A percentile compares a stretch with the other conserved stretches of the same genome.
These are phyloP conservation scores for Ajuga chamaepitys DNA, from an alignment of 257 asterid genomes.

Conservation along the genomic window DNA sequence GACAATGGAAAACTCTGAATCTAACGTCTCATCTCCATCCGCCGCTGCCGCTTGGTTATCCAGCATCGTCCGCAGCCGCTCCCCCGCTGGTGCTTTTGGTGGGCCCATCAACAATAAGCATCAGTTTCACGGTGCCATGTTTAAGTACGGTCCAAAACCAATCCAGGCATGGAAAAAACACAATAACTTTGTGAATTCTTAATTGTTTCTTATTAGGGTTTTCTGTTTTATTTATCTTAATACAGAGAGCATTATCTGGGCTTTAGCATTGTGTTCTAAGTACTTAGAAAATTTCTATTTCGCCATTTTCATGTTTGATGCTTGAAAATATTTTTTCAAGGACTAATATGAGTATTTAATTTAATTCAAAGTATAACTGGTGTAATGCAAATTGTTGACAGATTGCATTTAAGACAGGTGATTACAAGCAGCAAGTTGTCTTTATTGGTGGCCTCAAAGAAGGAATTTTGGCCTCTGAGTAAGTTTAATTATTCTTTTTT, in stretches of 20 bases:
- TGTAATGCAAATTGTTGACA: constrained; percentile 15
- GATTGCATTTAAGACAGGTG: constrained; percentile 93
- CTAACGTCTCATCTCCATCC: constrained; percentile 49
- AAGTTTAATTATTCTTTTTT: constrained; percentile 23
- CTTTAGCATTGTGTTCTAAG: too few species aligned
- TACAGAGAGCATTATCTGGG: too few species aligned
- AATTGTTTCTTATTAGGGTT: neutral
- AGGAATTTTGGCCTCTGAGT: constrained; percentile 92
- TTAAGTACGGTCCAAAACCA: constrained; percentile 76
- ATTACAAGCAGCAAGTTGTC: constrained; percentile 75
- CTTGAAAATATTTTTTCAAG: neutral
- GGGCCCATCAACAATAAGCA: constrained; percentile 56
- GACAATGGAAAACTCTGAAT: constrained; percentile 25
- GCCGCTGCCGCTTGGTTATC: constrained; percentile 59
- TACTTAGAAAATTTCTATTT: too few species aligned
- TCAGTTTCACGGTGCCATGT: constrained; percentile 71
- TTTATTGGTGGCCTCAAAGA: constrained; percentile 85
- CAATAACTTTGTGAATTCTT: neutral
- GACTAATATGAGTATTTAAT: neutral
- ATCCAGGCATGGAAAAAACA: constrained; percentile 47
- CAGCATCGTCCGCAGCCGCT: constrained; percentile 66
- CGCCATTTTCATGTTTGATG: neutral
- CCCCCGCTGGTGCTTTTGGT: constrained; percentile 31
- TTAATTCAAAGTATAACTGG: too few species aligned
- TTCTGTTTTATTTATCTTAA: neutral